Conservation (phyloP, 345 rosid species). For the Gossypium australe region DNA sequence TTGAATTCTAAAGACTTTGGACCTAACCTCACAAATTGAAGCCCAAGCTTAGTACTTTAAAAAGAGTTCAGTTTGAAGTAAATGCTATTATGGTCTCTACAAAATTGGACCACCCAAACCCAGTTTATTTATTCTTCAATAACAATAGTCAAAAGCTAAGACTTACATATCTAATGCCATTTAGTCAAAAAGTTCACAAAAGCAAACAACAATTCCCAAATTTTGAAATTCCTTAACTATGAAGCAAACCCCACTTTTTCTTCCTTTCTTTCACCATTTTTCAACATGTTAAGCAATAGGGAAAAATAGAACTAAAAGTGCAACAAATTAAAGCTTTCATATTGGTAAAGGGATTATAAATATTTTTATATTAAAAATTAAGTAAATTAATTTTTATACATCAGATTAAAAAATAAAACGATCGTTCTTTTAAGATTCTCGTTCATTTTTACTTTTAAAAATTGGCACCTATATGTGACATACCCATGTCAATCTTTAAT, state of each 20-base stretch:
- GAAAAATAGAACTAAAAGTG: too few relatives aligned
- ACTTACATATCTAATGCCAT: neutral
- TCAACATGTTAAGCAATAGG: neutral
- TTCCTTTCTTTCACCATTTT: neutral
- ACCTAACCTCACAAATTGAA: neutral
- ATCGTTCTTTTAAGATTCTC: accelerated
- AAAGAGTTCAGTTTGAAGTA: neutral
- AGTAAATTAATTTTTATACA: too few relatives aligned
- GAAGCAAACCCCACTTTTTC: neutral
- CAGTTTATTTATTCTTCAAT: neutral
- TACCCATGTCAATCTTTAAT: too few relatives aligned
- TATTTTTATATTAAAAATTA: too few relatives aligned
- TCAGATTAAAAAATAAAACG: too few relatives aligned
- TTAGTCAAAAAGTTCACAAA: neutral
- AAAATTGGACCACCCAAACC: neutral
- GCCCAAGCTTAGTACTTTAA: neutral
- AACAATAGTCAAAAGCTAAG: neutral
- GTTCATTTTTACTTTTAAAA: too few relatives aligned
- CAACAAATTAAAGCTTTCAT: too few relatives aligned
- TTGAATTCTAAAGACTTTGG: neutral
- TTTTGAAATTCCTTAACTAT: neutral
- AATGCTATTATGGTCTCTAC: too few relatives aligned
- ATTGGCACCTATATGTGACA: accelerated
- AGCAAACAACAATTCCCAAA: neutral
- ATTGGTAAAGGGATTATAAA: too few relatives aligned